Conservation (phyloP, 2,329 filamentous ascomycete genomes). For the Fonsecaea nubica region DNA sequence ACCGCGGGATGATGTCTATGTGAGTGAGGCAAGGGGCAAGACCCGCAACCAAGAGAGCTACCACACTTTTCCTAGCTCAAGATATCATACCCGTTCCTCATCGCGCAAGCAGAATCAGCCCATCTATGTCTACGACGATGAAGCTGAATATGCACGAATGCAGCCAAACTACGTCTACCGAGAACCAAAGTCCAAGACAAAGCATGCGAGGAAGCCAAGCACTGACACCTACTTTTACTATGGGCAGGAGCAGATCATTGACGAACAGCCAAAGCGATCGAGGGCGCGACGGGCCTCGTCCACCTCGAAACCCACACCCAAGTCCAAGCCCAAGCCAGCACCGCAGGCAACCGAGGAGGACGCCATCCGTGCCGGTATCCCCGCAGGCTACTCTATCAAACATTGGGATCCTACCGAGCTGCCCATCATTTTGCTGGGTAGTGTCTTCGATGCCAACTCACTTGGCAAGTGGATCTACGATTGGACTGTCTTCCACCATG, state of each 20-base stretch:
- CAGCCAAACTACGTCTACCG: conserved; percentile 54
- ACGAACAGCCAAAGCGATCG: conserved; percentile 59
- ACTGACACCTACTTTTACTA: conserved; percentile 61
- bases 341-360: conserved; percentile 69
- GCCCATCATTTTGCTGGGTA: conserved; percentile 91
- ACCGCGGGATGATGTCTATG: conserved; percentile 65
- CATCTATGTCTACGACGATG: conserved; percentile 60
- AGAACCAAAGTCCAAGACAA: conserved; percentile 54
- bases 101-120: conserved; percentile 57
- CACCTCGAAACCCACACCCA: conserved; percentile 52
- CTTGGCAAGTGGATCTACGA: conserved; percentile 99
- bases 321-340: conserved; percentile 50
- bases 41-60: conserved; percentile 45
- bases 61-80: conserved; percentile 58
- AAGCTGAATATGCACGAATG: conserved; percentile 62
- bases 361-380: conserved; percentile 71
- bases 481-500: conserved; percentile 94
- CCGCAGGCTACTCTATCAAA: conserved; percentile 89
- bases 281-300: conserved; percentile 63
- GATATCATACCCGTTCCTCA: conserved; percentile 45
- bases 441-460: conserved; percentile 96
- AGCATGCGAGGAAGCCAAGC: conserved; percentile 51
- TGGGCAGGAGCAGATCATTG: conserved; percentile 61
- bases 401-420: conserved; percentile 97
- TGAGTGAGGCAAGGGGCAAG: conserved; percentile 65